Conservation (phyloP, 768 basidiomycete species). For the Mycena latifolia region DNA sequence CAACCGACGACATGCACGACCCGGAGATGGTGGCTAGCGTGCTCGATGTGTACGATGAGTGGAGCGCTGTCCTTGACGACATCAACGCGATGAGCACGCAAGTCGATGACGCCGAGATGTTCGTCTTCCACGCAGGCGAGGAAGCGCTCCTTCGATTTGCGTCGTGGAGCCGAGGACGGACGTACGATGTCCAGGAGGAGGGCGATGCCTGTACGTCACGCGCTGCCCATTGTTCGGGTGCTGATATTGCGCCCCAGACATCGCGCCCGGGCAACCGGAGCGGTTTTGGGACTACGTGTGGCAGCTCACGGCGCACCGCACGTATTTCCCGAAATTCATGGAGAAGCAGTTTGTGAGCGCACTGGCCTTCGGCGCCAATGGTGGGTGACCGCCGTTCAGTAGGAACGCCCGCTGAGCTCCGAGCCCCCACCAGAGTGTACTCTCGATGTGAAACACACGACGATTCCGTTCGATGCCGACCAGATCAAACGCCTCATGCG, state of each 20-base stretch:
- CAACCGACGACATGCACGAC: not conserved
- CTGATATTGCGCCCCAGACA: not conserved
- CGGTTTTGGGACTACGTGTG: conserved; percentile 35
- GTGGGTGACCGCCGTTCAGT: too few relatives aligned
- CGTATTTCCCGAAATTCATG: conserved; percentile 19
- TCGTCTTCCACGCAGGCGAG: not conserved
- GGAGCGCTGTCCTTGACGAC: not conserved
- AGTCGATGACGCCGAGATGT: not conserved
- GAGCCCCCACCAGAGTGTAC: too few relatives aligned
- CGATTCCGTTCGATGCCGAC: conserved; percentile 38
- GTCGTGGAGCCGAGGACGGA: not conserved
- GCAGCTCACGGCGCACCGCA: conserved; percentile 36
- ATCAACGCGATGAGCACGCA: not conserved
- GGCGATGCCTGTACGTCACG: not conserved
- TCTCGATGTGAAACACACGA: conserved; percentile 27
- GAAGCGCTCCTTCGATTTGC: not conserved
- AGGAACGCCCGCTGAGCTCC: too few relatives aligned
- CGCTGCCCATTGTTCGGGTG: not conserved
- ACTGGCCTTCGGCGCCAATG: conserved; percentile 22
- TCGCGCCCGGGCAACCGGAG: not conserved
- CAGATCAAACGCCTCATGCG: conserved; percentile 29
- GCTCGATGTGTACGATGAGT: not conserved
- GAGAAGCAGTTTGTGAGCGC: conserved; percentile 39
- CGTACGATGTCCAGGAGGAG: not conserved
- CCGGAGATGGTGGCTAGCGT: not conserved